Percentiles rank a stretch among this genome's conserved stretches.
phyloP scores from a whole-genome alignment of 495 filamentous ascomycete genomes.

The Penicillium cataractarum region DNA sequence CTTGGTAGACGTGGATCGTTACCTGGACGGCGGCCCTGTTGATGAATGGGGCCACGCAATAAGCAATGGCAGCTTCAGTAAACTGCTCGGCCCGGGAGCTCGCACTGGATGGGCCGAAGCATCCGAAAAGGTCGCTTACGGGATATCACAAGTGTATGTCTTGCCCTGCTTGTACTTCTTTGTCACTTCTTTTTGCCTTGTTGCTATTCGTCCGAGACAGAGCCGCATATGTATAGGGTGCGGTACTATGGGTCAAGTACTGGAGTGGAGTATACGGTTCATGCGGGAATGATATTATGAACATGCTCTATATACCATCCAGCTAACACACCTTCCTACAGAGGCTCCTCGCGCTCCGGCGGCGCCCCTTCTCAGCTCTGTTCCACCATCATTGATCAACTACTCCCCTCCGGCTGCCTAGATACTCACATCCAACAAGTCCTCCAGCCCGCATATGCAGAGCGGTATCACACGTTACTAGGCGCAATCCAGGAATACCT shows the following conservation, averaged over 20 bases:
- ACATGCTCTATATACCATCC: background rate
- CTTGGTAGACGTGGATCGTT: constrained; percentile 75
- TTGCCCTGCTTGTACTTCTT: background rate
- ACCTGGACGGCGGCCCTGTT: constrained; percentile 56
- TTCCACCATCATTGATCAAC: constrained; percentile 64
- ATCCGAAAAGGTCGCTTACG: constrained; percentile 65
- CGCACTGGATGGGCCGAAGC: constrained; percentile 85
- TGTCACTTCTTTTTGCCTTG: background rate
- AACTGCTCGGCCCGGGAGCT: constrained; percentile 77
- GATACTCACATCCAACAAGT: constrained; percentile 53
- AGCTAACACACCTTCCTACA: constrained; percentile 28
- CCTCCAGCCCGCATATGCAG: constrained; percentile 57
- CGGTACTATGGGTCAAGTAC: background rate
- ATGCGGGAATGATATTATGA: background rate
- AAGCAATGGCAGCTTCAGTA: constrained; percentile 83
- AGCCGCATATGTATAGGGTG: background rate
- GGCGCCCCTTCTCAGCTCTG: constrained; percentile 75
- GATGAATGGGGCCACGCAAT: constrained; percentile 72
- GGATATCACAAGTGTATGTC: constrained; percentile 65
- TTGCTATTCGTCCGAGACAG: background rate
- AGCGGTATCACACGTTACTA: constrained; percentile 57
- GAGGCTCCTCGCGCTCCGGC: constrained; percentile 70
- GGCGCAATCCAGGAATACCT: constrained; percentile 59
- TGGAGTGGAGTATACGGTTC: background rate
- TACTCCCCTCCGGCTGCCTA: constrained; percentile 57